A percentile compares a stretch with the other conserved stretches of the same genome.
phyloP scores from a whole-genome alignment of 2,329 filamentous ascomycete species.

The Cryphonectria japonica region DNA sequence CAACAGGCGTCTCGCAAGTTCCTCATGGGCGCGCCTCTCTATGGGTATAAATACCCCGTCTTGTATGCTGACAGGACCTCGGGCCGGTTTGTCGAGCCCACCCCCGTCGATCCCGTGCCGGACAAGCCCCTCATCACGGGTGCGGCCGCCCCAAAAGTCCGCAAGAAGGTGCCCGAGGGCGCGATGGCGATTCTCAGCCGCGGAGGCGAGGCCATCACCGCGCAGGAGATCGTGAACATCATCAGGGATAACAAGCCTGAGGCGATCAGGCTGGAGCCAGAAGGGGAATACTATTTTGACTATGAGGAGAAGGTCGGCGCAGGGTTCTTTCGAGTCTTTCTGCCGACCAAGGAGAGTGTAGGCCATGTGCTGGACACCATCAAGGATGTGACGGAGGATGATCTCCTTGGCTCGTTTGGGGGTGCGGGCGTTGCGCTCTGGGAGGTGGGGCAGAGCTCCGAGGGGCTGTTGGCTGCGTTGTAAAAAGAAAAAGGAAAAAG shows the following conservation, averaged over 20 bases:
- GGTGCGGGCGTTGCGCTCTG: slow-evolving; percentile 29
- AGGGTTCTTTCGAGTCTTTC: slow-evolving; percentile 20
- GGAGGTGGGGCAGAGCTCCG: slow-evolving; percentile 31
- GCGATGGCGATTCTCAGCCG: not conserved
- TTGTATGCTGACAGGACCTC: slow-evolving; percentile 19
- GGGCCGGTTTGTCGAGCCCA: slow-evolving; percentile 22
- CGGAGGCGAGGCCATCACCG: slow-evolving; percentile 16
- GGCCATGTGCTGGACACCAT: slow-evolving; percentile 25
- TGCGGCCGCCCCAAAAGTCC: slow-evolving; percentile 8
- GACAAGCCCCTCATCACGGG: slow-evolving; percentile 16
- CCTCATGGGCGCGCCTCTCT: slow-evolving; percentile 32
- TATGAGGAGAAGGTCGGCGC: slow-evolving; percentile 18
- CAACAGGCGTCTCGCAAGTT: slow-evolving; percentile 27
- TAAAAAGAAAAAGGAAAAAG: not conserved
- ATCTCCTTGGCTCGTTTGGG: slow-evolving; percentile 16
- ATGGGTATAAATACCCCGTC: slow-evolving; percentile 33
- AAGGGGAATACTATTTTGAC: slow-evolving; percentile 29
- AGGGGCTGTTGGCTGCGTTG: slow-evolving; percentile 24
- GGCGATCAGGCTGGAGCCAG: slow-evolving; percentile 16
- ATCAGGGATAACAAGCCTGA: slow-evolving; percentile 19
- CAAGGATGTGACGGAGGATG: slow-evolving; percentile 24
- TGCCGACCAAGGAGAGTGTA: slow-evolving; percentile 25
- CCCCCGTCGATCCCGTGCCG: not conserved
- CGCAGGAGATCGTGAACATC: slow-evolving; percentile 21
- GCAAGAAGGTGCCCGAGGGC: slow-evolving; percentile 9